phyloP scores from a whole-genome alignment of 2,329 filamentous ascomycete genomes.

The Harringtonia aguacate region DNA sequence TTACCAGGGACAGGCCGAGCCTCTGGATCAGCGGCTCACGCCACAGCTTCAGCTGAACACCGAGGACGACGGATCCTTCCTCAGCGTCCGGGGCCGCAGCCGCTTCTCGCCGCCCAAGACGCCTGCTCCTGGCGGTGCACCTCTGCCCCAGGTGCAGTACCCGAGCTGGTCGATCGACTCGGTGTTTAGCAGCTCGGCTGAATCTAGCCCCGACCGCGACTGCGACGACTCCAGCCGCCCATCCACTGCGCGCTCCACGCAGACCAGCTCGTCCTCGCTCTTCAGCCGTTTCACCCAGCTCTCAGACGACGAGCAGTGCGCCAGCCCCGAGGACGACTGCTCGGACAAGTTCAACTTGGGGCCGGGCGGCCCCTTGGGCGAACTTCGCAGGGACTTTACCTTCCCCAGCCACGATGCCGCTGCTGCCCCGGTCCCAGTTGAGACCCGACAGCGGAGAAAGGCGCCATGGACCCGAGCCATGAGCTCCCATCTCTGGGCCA shows the following conservation, averaged over 20 bases:
- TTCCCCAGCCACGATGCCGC: slow-evolving; percentile 12
- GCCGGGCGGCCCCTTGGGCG: not conserved
- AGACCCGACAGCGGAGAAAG: slow-evolving; percentile 25
- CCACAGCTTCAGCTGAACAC: slow-evolving; percentile 3
- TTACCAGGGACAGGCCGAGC: not conserved
- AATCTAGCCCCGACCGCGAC: slow-evolving; percentile 49
- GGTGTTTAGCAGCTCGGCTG: slow-evolving; percentile 40
- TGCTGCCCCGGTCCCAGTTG: not conserved
- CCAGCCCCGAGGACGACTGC: slow-evolving; percentile 36
- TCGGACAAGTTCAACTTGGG: slow-evolving; percentile 18
- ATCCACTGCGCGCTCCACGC: slow-evolving; percentile 48
- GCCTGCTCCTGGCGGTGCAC: slow-evolving; percentile 36
- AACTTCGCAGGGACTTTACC: slow-evolving; percentile 5
- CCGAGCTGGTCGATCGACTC: slow-evolving; percentile 51
- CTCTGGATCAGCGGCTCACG: not conserved
- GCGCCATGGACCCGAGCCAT: slow-evolving; percentile 55
- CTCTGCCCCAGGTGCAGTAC: slow-evolving; percentile 34
- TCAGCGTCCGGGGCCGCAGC: slow-evolving; percentile 24
- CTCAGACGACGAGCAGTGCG: slow-evolving; percentile 45
- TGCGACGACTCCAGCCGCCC: slow-evolving; percentile 39
- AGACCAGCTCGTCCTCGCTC: slow-evolving; percentile 41
- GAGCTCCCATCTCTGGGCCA: slow-evolving; percentile 55
- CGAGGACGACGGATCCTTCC: slow-evolving; percentile 14
- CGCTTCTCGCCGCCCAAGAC: slow-evolving; percentile 48
- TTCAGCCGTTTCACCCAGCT: slow-evolving; percentile 45